Conservation (phyloP, 2,329 filamentous ascomycete species). For the Xylaria digitata region DNA sequence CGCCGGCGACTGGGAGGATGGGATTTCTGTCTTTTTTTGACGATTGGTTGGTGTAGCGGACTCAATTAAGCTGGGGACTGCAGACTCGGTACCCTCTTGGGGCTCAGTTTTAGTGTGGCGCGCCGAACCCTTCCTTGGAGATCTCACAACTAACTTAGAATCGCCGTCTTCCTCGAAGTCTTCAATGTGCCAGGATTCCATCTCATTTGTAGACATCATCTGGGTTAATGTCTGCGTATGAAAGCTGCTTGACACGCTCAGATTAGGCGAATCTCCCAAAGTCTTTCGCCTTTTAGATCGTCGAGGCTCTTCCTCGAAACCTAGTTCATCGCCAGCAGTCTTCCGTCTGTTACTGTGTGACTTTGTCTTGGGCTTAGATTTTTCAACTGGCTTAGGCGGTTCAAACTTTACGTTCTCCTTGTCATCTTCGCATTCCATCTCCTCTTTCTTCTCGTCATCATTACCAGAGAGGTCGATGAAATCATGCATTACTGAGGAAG, state of each 20-base stretch:
- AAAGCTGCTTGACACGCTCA: conserved; percentile 45
- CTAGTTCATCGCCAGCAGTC: conserved; percentile 47
- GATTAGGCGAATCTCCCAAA: conserved; percentile 44
- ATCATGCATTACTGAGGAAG: conserved; percentile 40
- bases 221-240: conserved; percentile 48
- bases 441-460: conserved; percentile 36
- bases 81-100: conserved; percentile 28
- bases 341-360: conserved; percentile 43
- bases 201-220: conserved; percentile 36
- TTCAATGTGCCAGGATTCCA: conserved; percentile 42
- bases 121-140: conserved; percentile 43
- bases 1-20: conserved; percentile 46
- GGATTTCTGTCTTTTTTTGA: conserved; percentile 44
- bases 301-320: conserved; percentile 37
- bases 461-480: conserved; percentile 38
- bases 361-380: conserved; percentile 36
- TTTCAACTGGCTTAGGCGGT: conserved; percentile 29
- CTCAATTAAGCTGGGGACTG: conserved; percentile 40
- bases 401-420: conserved; percentile 24
- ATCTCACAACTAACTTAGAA: conserved; percentile 42
- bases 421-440: conserved; percentile 29
- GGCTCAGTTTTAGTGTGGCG: conserved; percentile 11
- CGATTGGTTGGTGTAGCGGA: conserved; percentile 47
- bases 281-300: conserved; percentile 49
- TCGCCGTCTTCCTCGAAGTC: conserved; percentile 48